phyloP scores from a whole-genome alignment of 2,329 filamentous ascomycete genomes.

The Hysterium pulicare region DNA sequence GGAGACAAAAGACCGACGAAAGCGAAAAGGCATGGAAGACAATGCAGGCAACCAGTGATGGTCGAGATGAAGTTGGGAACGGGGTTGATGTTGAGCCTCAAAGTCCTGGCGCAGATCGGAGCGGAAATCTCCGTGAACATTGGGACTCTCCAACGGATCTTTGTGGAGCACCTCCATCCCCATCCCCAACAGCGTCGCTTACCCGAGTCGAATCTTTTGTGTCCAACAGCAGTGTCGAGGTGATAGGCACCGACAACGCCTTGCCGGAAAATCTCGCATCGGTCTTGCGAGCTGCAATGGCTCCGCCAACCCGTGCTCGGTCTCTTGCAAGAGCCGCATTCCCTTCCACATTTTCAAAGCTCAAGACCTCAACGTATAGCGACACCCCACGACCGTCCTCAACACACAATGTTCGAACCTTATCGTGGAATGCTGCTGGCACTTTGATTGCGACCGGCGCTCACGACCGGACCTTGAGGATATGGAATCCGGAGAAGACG shows the following conservation, averaged over 20 bases:
- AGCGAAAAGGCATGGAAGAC: too few relatives aligned
- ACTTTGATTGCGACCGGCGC: constrained; percentile 80
- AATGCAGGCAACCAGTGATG: too few relatives aligned
- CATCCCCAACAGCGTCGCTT: too few relatives aligned
- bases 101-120: too few relatives aligned
- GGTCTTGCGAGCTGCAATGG: constrained; percentile 16
- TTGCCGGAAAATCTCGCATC: background rate
- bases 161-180: too few relatives aligned
- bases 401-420: constrained; percentile 57
- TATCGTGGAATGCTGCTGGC: constrained; percentile 87
- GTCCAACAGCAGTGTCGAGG: background rate
- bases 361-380: constrained; percentile 68
- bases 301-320: constrained; percentile 47
- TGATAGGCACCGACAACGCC: background rate
- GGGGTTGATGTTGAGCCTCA: too few relatives aligned
- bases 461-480: constrained; percentile 65
- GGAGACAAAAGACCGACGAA: too few relatives aligned
- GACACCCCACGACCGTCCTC: constrained; percentile 36
- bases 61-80: too few relatives aligned
- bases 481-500: constrained; percentile 78
- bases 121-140: too few relatives aligned
- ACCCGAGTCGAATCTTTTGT: background rate
- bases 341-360: constrained; percentile 60
- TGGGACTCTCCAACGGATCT: too few relatives aligned
- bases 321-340: constrained; percentile 69